Evolutionary conservation across 345 rosid species (phyloP).

Genomic region (Populus euphratica): DNA sequence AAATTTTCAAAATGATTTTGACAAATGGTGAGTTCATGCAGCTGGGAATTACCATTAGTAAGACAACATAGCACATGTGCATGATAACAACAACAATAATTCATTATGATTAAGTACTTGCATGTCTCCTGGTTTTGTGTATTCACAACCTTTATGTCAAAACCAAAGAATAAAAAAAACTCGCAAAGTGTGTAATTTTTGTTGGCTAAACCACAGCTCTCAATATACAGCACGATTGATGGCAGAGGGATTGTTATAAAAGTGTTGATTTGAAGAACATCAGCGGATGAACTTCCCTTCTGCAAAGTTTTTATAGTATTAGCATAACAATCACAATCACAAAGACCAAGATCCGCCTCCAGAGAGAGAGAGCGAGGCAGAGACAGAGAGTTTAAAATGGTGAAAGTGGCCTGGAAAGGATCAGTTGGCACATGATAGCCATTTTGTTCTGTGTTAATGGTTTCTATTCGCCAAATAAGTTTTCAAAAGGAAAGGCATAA

Average conservation of each 20-base stretch:
- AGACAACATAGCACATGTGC: neutral
- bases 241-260: neutral
- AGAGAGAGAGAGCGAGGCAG: neutral
- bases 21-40: neutral
- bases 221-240: neutral
- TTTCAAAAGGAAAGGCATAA: neutral
- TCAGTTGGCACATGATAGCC: neutral
- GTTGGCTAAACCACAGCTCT: neutral
- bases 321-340: neutral
- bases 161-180: too few species aligned
- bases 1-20: neutral
- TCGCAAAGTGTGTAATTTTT: neutral
- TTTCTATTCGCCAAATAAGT: neutral
- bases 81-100: neutral
- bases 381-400: neutral
- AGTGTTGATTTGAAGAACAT: neutral
- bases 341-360: neutral
- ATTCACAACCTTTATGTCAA: neutral
- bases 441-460: neutral
- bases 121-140: neutral
- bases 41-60: neutral
- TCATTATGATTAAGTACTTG: neutral
- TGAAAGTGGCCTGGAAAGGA: neutral
- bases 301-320: neutral
- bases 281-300: neutral